Evolutionary conservation across 2,329 filamentous ascomycete species (phyloP).

Genomic region (Rachicladosporium sp.): DNA sequence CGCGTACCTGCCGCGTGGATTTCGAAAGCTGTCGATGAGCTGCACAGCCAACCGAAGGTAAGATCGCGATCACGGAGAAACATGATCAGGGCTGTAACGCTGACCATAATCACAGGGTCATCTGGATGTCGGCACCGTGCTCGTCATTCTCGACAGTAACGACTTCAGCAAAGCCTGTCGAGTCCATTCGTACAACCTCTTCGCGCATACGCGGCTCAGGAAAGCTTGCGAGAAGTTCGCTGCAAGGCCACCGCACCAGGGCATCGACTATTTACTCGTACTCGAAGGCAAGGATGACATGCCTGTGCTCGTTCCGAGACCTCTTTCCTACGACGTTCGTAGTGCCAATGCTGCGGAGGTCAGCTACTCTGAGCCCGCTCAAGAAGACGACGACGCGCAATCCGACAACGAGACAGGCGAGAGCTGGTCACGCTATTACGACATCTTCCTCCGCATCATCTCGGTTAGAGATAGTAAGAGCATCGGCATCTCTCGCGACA

Average conservation of each 20-base stretch:
- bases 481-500: constrained; percentile 9
- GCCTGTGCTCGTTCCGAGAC: constrained; percentile 1
- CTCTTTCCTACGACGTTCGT: not conserved
- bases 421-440: constrained; percentile 11
- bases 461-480: constrained; percentile 17
- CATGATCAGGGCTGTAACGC: too few species aligned
- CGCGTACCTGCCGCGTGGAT: too few species aligned
- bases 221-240: too few species aligned
- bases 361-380: not conserved
- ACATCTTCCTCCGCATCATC: constrained; percentile 17
- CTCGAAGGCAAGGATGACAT: not conserved
- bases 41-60: too few species aligned
- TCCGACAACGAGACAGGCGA: not conserved
- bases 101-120: not conserved
- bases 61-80: too few species aligned
- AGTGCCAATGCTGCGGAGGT: not conserved
- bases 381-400: not conserved
- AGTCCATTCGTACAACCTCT: constrained; percentile 1
- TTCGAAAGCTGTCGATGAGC: too few species aligned
- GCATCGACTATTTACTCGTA: not conserved
- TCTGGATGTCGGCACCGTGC: constrained; percentile 4
- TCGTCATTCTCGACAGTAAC: constrained; percentile 4
- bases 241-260: not conserved
- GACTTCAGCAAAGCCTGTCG: constrained; percentile 4
- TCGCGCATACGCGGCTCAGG: too few species aligned